Percentiles rank a stretch among this genome's conserved stretches.
These are phyloP conservation scores for Sugiyamaella chiloensis DNA, from an alignment of 805 yeast genomes.

Conservation along the genomic window DNA sequence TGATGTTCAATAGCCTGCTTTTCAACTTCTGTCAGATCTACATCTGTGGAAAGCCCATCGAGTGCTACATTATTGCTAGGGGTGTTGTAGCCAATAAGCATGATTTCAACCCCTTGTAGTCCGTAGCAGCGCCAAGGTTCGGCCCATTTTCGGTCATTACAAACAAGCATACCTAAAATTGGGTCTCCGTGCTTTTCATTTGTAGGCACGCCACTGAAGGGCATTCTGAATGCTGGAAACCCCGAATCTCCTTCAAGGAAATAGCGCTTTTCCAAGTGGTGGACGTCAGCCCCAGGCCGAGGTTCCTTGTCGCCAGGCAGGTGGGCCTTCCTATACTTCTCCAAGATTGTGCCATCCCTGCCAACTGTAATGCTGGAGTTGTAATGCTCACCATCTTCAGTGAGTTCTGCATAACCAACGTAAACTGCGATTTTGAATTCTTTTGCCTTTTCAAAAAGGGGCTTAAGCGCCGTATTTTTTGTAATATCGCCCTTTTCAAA, in stretches of 20 bases:
- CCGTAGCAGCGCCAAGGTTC: conserved; percentile 43
- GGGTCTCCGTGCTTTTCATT: conserved; percentile 24
- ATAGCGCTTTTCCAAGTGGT: conserved; percentile 41
- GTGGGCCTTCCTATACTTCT: conserved; percentile 39
- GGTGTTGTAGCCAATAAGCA: conserved; percentile 39
- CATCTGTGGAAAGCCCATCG: conserved; percentile 34
- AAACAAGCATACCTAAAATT: conserved; percentile 35
- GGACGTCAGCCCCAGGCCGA: conserved; percentile 31
- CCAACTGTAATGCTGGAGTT: conserved; percentile 37
- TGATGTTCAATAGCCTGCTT: conserved; percentile 1
- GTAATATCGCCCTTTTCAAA: conserved; percentile 39
- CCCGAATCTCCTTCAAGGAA: conserved; percentile 40
- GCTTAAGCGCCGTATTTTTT: conserved; percentile 27
- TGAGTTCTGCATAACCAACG: conserved; percentile 40
- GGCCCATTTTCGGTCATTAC: conserved; percentile 44
- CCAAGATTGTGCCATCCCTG: conserved; percentile 32
- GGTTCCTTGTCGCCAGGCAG: conserved; percentile 40
- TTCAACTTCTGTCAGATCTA: conserved; percentile 34
- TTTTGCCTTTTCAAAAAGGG: conserved; percentile 35
- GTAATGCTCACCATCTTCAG: conserved; percentile 38
- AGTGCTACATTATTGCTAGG: conserved; percentile 39
- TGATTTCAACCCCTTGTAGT: conserved; percentile 40
- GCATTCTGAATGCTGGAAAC: conserved; percentile 35
- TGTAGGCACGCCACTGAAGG: conserved; percentile 38
- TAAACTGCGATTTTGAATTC: conserved; percentile 33